Base-by-base conservation (phyloP, 176 grass and related monocot genomes). In the Carex scoparia region DNA sequence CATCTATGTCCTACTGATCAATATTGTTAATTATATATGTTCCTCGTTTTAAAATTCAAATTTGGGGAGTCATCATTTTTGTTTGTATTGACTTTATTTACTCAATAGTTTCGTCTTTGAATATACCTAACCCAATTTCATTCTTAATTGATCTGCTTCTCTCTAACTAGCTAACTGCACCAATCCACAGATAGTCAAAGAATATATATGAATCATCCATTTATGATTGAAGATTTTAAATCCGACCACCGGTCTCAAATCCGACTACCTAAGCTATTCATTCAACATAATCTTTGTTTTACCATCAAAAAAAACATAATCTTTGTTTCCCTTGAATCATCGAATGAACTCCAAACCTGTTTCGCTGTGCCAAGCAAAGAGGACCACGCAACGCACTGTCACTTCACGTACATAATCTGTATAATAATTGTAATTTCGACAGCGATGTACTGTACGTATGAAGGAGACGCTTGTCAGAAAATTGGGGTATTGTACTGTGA, bases 81-180 rank as follows among this genome's bases (percentile, higher is more conserved):
- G 66, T 69, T 42, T 69, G 33, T 69, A 42, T 35, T 69, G 66
- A 69, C 15, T 7, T 69, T 69, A 1, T 69, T 69, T 40, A 18
- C 14, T 69, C 66, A 7, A 69, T 38, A 65, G 14, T 38, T 69
- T 69, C 14, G 2, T 42, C 33, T 42, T 49, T 49, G 48, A 49
- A 49, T 10, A 69, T 69, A 69, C 66, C 66, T 69, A 69, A 69
- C 33, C 66, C 66, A 69, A 42, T 69, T 62, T 69, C 35, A 69
- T 1, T n/a, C 15, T 70, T 44, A 37, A 42, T 42, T 44, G 67
- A 42, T 70, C 33, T 70, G 67, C 66, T 70, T 70, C 35, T 18
- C 33, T 70, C 14, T n/a, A 70, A 42, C 35, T 70, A 2, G 7
- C 14, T n/a, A 70, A 42, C 35, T 70, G 2, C 7, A 42, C 40